A percentile compares a stretch with the other conserved stretches of the same genome.
phyloP scores from a whole-genome alignment of 2,329 filamentous ascomycete genomes.

The Microcyclospora tardicrescens region DNA sequence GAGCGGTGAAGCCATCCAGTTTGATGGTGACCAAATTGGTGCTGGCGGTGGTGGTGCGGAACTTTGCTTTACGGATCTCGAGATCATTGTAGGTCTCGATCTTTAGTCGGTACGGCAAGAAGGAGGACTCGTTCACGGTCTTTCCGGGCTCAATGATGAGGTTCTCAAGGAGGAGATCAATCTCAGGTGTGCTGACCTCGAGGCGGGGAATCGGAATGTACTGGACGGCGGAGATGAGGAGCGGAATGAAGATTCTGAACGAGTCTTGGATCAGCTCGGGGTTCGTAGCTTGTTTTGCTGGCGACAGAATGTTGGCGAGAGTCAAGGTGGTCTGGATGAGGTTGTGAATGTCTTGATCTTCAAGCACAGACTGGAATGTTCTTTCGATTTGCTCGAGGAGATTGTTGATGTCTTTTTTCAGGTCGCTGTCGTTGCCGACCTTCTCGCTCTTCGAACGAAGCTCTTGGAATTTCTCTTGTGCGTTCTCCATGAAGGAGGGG shows the following conservation, averaged over 20 bases:
- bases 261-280: slow-evolving; percentile 60
- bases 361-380: slow-evolving; percentile 54
- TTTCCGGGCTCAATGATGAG: slow-evolving; percentile 77
- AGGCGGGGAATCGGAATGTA: slow-evolving; percentile 80
- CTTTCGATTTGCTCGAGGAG: slow-evolving; percentile 56
- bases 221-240: slow-evolving; percentile 64
- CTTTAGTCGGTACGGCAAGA: slow-evolving; percentile 72
- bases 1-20: slow-evolving; percentile 68
- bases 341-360: slow-evolving; percentile 60
- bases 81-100: slow-evolving; percentile 77
- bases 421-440: slow-evolving; percentile 50
- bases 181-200: slow-evolving; percentile 70
- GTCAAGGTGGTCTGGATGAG: slow-evolving; percentile 52
- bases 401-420: slow-evolving; percentile 60
- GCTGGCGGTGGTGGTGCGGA: slow-evolving; percentile 55
- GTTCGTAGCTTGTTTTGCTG: slow-evolving; percentile 50
- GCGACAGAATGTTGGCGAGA: slow-evolving; percentile 58
- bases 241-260: slow-evolving; percentile 67
- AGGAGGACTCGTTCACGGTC: slow-evolving; percentile 75
- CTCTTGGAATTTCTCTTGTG: slow-evolving; percentile 51
- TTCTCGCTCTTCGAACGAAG: slow-evolving; percentile 43
- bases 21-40: slow-evolving; percentile 61
- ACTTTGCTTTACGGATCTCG: slow-evolving; percentile 66
- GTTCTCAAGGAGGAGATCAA: slow-evolving; percentile 82
- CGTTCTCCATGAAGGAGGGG: slow-evolving; percentile 70